Evolutionary conservation across 768 basidiomycete species (phyloP).

Genomic region (Paxillus ammoniavirescens): DNA sequence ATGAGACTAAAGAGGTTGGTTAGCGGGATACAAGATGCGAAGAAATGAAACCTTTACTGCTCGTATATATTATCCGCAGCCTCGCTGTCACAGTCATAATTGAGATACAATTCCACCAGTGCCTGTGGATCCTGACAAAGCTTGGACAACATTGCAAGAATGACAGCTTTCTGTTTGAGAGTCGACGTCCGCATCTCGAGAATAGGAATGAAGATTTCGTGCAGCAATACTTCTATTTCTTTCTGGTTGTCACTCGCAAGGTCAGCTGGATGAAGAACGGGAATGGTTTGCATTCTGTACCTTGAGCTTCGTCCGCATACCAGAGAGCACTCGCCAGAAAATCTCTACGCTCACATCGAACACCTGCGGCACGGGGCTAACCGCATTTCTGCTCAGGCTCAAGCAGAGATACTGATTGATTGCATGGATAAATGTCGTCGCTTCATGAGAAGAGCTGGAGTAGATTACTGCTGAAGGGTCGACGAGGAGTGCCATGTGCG

Average conservation of each 20-base stretch:
- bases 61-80: constrained; percentile 98
- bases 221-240: constrained; percentile 98
- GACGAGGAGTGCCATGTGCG: constrained; percentile 87
- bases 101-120: constrained; percentile 96
- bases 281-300: constrained; percentile 35
- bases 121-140: constrained; percentile 97
- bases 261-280: constrained; percentile 8
- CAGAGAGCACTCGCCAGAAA: constrained; percentile 94
- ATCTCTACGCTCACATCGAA: constrained; percentile 99
- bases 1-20: constrained; percentile 56
- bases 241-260: constrained; percentile 53
- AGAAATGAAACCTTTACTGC: constrained; percentile 50
- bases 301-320: constrained; percentile 95
- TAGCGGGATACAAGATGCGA: constrained; percentile 3
- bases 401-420: constrained; percentile 95
- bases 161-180: constrained; percentile 90
- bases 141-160: constrained; percentile 83
- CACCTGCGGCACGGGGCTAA: constrained; percentile 92
- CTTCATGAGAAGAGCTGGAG: constrained; percentile 85
- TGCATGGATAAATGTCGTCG: constrained; percentile 87
- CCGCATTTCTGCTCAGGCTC: constrained; percentile 90
- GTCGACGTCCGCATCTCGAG: constrained; percentile 97
- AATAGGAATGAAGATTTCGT: constrained; percentile 98
- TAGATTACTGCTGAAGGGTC: constrained; percentile 89
- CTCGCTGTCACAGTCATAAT: constrained; percentile 97